Conservation (phyloP, 306 rosid species). For the Medicago lupulina region DNA sequence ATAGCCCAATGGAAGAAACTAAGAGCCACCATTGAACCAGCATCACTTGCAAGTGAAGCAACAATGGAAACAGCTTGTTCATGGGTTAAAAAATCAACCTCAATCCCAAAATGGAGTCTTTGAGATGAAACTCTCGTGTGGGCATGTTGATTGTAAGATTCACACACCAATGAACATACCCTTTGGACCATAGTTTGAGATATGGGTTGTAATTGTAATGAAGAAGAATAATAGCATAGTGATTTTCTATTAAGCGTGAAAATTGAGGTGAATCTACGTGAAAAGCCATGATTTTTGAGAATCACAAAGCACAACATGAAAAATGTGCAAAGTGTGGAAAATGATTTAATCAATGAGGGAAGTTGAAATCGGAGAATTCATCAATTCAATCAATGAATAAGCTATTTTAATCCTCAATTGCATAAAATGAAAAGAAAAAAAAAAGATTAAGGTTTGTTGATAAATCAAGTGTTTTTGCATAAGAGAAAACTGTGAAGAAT, state of each 20-base stretch:
- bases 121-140: conserved; percentile 53
- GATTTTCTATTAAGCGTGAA: conserved; percentile 36
- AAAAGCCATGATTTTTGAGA: conserved; percentile 53
- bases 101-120: conserved; percentile 56
- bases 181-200: conserved; percentile 55
- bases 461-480: not conserved
- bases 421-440: not conserved
- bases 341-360: not conserved
- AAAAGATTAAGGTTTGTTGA: not conserved
- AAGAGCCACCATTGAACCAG: conserved; percentile 78
- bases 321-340: not conserved
- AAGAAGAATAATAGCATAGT: conserved; percentile 40
- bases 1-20: conserved; percentile 81
- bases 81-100: conserved; percentile 57
- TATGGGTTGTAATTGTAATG: conserved; percentile 1
- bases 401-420: not conserved
- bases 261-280: conserved; percentile 40
- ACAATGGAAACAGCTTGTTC: conserved; percentile 71
- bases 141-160: conserved; percentile 59
- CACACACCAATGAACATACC: conserved; percentile 64
- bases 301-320: conserved; percentile 51
- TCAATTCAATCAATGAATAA: not conserved
- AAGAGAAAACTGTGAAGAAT: not conserved
- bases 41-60: conserved; percentile 73
- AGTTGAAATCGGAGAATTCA: not conserved